Conservation (phyloP, 192 early-diverging fungal genomes). For the Coemansia sp. region DNA sequence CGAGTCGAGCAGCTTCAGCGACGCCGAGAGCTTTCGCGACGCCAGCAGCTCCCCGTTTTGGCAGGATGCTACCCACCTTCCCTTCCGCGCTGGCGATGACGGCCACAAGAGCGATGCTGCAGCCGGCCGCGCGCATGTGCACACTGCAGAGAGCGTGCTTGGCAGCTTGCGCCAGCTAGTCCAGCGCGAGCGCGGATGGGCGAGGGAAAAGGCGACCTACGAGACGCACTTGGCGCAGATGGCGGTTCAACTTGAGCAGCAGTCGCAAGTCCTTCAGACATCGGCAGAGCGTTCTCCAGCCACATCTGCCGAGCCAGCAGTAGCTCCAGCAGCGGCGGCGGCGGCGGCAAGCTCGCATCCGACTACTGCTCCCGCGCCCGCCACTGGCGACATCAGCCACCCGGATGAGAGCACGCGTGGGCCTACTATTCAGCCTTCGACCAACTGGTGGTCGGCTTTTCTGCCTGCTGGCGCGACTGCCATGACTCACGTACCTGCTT, state of each 20-base stretch:
- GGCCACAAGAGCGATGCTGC: not conserved
- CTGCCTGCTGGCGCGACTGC: conserved; percentile 11
- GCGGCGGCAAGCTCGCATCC: not conserved
- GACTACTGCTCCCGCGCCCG: not conserved
- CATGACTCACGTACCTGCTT: conserved; percentile 17
- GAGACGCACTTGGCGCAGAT: conserved; percentile 45
- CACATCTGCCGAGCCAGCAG: conserved; percentile 2
- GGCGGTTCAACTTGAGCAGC: conserved; percentile 39
- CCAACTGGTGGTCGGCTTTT: conserved; percentile 50
- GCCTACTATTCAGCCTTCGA: conserved; percentile 1
- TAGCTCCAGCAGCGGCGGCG: not conserved
- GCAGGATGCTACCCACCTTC: conserved; percentile 8
- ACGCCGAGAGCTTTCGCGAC: conserved; percentile 42
- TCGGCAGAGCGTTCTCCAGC: conserved; percentile 4
- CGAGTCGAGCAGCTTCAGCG: conserved; percentile 40
- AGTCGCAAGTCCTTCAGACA: too few species aligned
- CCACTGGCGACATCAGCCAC: not conserved
- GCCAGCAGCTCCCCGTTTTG: conserved; percentile 49
- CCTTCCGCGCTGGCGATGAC: not conserved
- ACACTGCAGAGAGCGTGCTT: conserved; percentile 28
- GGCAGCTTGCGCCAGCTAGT: conserved; percentile 34
- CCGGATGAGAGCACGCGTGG: not conserved
- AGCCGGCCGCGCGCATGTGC: not conserved
- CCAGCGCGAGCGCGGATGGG: conserved; percentile 36
- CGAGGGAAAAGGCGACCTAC: conserved; percentile 23